These are phyloP conservation scores for Spongiforma sp. DNA, from an alignment of 1,284 basidiomycete species.

Conservation along the genomic window DNA sequence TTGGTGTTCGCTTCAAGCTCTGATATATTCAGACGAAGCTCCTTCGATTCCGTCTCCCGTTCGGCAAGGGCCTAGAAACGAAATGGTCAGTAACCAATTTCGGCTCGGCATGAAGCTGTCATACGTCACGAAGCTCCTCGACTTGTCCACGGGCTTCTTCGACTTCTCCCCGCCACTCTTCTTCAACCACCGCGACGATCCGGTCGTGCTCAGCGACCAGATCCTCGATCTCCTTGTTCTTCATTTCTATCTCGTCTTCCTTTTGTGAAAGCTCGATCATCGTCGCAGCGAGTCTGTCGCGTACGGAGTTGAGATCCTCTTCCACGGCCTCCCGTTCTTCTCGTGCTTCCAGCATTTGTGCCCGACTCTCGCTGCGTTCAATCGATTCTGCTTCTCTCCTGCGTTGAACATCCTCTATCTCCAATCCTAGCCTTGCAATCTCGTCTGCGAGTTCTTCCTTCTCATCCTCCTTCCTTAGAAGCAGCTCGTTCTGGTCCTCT, in stretches of 20 bases:
- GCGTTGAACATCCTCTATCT: slow-evolving; percentile 71
- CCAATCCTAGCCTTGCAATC: slow-evolving; percentile 62
- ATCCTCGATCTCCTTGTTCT: slow-evolving; percentile 74
- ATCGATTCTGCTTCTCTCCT: slow-evolving; percentile 63
- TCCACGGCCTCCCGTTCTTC: slow-evolving; percentile 76
- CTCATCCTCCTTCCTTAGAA: slow-evolving; percentile 67
- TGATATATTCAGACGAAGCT: slow-evolving; percentile 71
- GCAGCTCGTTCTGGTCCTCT: slow-evolving; percentile 63
- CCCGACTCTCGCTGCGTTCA: slow-evolving; percentile 74
- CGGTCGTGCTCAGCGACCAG: slow-evolving; percentile 68
- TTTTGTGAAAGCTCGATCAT: slow-evolving; percentile 83
- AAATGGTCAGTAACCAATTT: slow-evolving; percentile 10
- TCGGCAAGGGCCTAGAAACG: slow-evolving; percentile 66
- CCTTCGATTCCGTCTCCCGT: slow-evolving; percentile 74
- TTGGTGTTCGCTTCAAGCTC: slow-evolving; percentile 75
- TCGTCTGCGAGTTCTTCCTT: slow-evolving; percentile 72
- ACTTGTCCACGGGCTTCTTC: slow-evolving; percentile 72
- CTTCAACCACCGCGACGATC: slow-evolving; percentile 71
- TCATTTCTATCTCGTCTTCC: slow-evolving; percentile 82
- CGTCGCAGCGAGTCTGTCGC: slow-evolving; percentile 78
- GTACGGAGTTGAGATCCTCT: slow-evolving; percentile 71
- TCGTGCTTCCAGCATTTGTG: slow-evolving; percentile 67
- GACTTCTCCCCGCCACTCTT: slow-evolving; percentile 80
- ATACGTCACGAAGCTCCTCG: slow-evolving; percentile 78
- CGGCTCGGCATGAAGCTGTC: slow-evolving; percentile 27